Conservation (phyloP, 306 rosid species). For the Pyrus pyrifolia region DNA sequence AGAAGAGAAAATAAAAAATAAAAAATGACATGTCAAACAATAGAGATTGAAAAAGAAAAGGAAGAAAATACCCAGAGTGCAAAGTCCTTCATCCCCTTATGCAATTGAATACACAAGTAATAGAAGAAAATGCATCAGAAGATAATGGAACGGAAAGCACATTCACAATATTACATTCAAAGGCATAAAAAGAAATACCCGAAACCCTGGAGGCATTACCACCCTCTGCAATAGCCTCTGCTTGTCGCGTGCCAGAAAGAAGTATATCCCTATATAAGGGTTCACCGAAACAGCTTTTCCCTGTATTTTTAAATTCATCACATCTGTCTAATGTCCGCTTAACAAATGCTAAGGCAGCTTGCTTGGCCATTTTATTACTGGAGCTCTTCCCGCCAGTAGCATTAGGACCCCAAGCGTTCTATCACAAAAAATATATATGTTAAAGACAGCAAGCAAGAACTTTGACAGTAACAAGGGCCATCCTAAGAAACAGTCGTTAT, state of each 20-base stretch:
- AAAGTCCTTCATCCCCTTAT: background rate
- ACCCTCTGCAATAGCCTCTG: slow-evolving; percentile 48
- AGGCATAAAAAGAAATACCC: slow-evolving; percentile 33
- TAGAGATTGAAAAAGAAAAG: background rate
- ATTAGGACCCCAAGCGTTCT: slow-evolving; percentile 77
- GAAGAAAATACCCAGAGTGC: background rate
- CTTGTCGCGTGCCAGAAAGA: slow-evolving; percentile 43
- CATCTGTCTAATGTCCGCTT: slow-evolving; percentile 78
- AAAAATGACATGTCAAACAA: background rate
- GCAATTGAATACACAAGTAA: background rate
- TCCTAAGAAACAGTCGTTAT: background rate
- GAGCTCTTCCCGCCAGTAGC: slow-evolving; percentile 79
- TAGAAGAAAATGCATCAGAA: background rate
- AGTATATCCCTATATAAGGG: slow-evolving; percentile 61
- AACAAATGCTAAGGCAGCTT: slow-evolving; percentile 69
- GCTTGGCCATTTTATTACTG: slow-evolving; percentile 82
- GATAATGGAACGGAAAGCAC: slow-evolving; percentile 4
- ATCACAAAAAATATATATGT: slow-evolving; percentile 21
- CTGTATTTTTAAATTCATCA: slow-evolving; percentile 74
- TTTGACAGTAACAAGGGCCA: background rate
- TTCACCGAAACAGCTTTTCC: slow-evolving; percentile 87
- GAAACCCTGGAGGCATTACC: slow-evolving; percentile 58
- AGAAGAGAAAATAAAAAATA: slow-evolving; percentile 18
- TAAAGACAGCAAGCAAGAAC: background rate
- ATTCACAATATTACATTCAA: background rate